phyloP scores from a whole-genome alignment of 495 filamentous ascomycete genomes.

The Hypoxylon fuscum region DNA sequence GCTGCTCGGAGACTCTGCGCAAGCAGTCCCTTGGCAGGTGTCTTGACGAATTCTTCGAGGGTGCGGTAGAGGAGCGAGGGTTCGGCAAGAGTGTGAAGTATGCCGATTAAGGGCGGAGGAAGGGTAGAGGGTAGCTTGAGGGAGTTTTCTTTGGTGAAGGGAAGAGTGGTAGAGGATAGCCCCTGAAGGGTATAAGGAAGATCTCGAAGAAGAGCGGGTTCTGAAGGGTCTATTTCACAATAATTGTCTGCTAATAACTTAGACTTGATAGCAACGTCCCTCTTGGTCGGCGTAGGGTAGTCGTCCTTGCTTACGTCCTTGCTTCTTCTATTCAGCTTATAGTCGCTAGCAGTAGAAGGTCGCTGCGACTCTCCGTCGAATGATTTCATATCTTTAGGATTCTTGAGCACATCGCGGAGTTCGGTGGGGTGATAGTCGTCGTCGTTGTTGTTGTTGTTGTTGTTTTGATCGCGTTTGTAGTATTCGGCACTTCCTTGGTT shows the following conservation, averaged over 20 bases:
- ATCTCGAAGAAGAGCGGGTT: conserved; percentile 83
- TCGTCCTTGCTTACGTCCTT: conserved; percentile 39
- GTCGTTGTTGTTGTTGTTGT: conserved; percentile 26
- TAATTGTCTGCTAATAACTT: conserved; percentile 62
- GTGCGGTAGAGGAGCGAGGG: conserved; percentile 88
- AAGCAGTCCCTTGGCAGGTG: conserved; percentile 71
- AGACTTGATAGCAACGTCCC: conserved; percentile 61
- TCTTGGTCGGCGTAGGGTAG: conserved; percentile 22
- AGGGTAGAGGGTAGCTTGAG: conserved; percentile 79
- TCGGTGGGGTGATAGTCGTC: conserved; percentile 43
- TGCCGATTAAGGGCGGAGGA: conserved; percentile 83
- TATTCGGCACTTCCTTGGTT: conserved; percentile 30
- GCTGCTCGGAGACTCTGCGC: conserved; percentile 93
- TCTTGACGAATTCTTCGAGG: conserved; percentile 81
- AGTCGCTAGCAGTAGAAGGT: conserved; percentile 33
- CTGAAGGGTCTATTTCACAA: conserved; percentile 62
- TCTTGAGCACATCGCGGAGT: conserved; percentile 44
- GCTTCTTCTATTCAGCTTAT: conserved; percentile 32
- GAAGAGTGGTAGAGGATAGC: conserved; percentile 83
- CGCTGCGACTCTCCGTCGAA: conserved; percentile 34
- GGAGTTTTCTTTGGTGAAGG: conserved; percentile 70
- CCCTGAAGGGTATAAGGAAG: conserved; percentile 96
- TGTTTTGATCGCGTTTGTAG: conserved; percentile 13
- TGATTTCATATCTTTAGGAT: conserved; percentile 42
- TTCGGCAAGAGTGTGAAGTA: conserved; percentile 90